Conservation (phyloP, 345 rosid genomes). For the Pistacia integerrima region DNA sequence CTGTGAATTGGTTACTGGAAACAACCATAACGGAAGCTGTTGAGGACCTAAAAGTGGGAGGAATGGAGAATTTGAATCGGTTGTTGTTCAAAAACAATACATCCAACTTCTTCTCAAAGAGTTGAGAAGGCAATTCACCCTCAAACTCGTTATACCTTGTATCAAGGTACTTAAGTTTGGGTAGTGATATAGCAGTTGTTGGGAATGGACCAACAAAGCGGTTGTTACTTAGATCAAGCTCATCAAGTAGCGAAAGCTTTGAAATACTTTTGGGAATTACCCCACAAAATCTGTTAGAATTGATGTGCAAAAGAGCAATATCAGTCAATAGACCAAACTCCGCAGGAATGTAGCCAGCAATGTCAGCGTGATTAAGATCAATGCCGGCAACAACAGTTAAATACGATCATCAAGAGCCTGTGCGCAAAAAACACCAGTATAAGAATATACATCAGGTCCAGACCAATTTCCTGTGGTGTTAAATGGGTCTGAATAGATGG, state of each 20-base stretch:
- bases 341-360: slow-evolving; percentile 59
- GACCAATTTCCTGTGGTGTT: slow-evolving; percentile 58
- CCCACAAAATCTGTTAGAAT: slow-evolving; percentile 76
- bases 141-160: slow-evolving; percentile 63
- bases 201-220: slow-evolving; percentile 66
- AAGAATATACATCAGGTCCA: slow-evolving; percentile 59
- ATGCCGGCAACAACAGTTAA: slow-evolving; percentile 35
- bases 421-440: slow-evolving; percentile 66
- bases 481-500: slow-evolving; percentile 59
- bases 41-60: slow-evolving; percentile 53
- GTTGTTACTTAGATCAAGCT: slow-evolving; percentile 72
- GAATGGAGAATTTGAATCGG: slow-evolving; percentile 51
- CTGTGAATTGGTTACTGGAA: slow-evolving; percentile 58
- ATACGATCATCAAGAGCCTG: slow-evolving; percentile 48
- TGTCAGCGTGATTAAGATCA: slow-evolving; percentile 34
- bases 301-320: slow-evolving; percentile 66
- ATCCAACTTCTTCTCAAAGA: slow-evolving; percentile 62
- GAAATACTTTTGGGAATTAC: slow-evolving; percentile 52
- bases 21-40: slow-evolving; percentile 54
- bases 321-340: slow-evolving; percentile 64
- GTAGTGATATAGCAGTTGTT: slow-evolving; percentile 34
- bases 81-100: slow-evolving; percentile 69
- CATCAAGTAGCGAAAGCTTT: slow-evolving; percentile 47
- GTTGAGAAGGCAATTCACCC: slow-evolving; percentile 52
- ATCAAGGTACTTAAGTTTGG: slow-evolving; percentile 57